These are phyloP conservation scores for Laguncularia racemosa DNA, from an alignment of 345 rosid species.

Conservation along the genomic window DNA sequence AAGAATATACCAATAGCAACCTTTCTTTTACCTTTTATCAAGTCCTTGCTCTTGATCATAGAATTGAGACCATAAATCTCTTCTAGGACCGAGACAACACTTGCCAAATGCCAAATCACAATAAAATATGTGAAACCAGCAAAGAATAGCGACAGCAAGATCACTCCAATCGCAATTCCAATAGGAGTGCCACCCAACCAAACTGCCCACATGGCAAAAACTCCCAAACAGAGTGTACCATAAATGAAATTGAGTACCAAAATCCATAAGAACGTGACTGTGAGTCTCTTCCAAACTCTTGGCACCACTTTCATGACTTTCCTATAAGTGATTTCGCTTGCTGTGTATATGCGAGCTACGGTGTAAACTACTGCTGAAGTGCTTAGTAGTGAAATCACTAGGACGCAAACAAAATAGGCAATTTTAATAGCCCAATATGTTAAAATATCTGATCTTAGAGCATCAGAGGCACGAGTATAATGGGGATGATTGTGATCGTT, in stretches of 20 bases:
- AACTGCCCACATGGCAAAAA: slow-evolving; percentile 1
- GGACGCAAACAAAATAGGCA: slow-evolving; percentile 22
- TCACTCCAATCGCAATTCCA: background rate
- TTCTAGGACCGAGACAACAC: slow-evolving; percentile 49
- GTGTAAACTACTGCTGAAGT: slow-evolving; percentile 41
- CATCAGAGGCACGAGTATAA: background rate
- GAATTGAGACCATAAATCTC: slow-evolving; percentile 37
- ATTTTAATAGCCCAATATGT: slow-evolving; percentile 24
- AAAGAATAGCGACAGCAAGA: slow-evolving; percentile 7
- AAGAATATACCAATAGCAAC: slow-evolving; percentile 17
- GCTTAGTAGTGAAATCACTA: slow-evolving; percentile 38
- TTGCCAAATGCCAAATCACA: slow-evolving; percentile 37
- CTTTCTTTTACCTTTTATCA: slow-evolving; percentile 36
- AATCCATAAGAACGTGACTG: slow-evolving; percentile 32
- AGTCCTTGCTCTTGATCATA: slow-evolving; percentile 28
- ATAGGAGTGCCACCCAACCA: background rate
- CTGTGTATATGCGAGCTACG: slow-evolving; percentile 37
- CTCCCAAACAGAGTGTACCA: slow-evolving; percentile 3
- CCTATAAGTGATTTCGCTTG: slow-evolving; percentile 19
- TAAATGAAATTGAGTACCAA: slow-evolving; percentile 18
- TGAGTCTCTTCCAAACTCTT: slow-evolving; percentile 47
- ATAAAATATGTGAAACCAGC: slow-evolving; percentile 25
- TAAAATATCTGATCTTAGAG: slow-evolving; percentile 16
- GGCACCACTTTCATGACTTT: slow-evolving; percentile 36
- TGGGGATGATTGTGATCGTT: background rate